Evolutionary conservation across 768 basidiomycete genomes (phyloP).

Genomic region (Lyophyllum shimeji): DNA sequence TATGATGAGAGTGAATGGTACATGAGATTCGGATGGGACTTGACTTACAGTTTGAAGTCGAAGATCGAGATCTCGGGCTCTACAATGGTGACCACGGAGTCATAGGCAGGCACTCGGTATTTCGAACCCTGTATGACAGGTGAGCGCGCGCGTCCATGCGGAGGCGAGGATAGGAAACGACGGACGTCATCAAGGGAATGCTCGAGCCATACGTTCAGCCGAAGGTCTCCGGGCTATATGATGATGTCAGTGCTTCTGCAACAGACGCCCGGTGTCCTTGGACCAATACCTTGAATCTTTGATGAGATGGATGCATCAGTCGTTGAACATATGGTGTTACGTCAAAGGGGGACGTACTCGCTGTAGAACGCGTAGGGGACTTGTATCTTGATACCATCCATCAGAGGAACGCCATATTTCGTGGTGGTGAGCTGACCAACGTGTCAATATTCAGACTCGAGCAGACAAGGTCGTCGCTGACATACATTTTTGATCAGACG

Average conservation of each 20-base stretch:
- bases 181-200: slow-evolving; percentile 64
- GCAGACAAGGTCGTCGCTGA: background rate
- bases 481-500: slow-evolving; percentile 74
- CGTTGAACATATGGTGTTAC: background rate
- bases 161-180: slow-evolving; percentile 1
- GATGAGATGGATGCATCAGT: slow-evolving; percentile 11
- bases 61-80: slow-evolving; percentile 78
- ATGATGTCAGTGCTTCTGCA: slow-evolving; percentile 4
- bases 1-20: background rate
- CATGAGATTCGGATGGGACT: slow-evolving; percentile 22
- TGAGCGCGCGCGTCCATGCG: background rate
- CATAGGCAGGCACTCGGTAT: slow-evolving; percentile 68
- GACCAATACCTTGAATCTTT: slow-evolving; percentile 60
- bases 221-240: slow-evolving; percentile 69
- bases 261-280: background rate
- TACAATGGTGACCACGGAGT: slow-evolving; percentile 75
- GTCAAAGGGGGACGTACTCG: slow-evolving; percentile 55
- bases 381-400: slow-evolving; percentile 57
- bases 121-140: slow-evolving; percentile 43
- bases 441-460: slow-evolving; percentile 1
- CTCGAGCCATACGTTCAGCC: slow-evolving; percentile 76
- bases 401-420: slow-evolving; percentile 50
- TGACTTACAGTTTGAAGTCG: slow-evolving; percentile 74
- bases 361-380: slow-evolving; percentile 77
- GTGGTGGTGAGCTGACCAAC: slow-evolving; percentile 53